Base-by-base conservation (phyloP, 192 early-diverging fungal genomes). In the Backusella liffmaniae region DNA sequence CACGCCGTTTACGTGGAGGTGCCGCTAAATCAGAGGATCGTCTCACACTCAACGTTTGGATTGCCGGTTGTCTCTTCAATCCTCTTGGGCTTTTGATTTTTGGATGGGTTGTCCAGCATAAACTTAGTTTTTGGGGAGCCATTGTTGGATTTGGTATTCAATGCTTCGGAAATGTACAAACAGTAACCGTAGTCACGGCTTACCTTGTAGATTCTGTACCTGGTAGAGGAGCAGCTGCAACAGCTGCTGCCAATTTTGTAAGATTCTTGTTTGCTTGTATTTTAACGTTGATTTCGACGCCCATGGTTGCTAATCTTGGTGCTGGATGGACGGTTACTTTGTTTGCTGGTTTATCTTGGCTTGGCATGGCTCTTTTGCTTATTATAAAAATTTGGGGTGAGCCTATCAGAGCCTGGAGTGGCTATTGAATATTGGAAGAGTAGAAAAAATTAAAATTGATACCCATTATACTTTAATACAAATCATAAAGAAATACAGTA, bases 201-300 rank as follows among this genome's bases (percentile, higher is more conserved):
- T 86, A 86, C 21, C 39, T 84, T 12, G 85, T 86, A 37, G 83
- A 86, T 77, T 76, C 79, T 0, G 77, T 84, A 26, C 85, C 85
- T 4, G 85, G 83, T 34, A 75, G 78, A 35, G 83, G 85, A 3
- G 82, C 85, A 5, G 79, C 81, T 12, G 79, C 75, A 23, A 83
- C 83, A 2, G 85, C 85, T 0, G 85, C 79, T 1, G 81, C 73
- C 21, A 86, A 84, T 66, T 82, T 87, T 69, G 68, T 82, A 67
- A 46, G 82, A 0, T 82, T 85, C 76, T 51, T 79, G 16, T 8
- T 85, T 29, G 82, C 86, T 1, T 85, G 81, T 76, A 73, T 82
- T 36, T 72, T 81, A n/a, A 79, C 85, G 0, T 69, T 79, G 68
- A 62, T 83, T 41, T 81, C 84, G 1, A 82, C 81, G 70, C 83